Percentiles rank a stretch among this genome's conserved stretches.
Conservation (phyloP, 306 rosid species). For the Oxytropis ochrocephala region DNA sequence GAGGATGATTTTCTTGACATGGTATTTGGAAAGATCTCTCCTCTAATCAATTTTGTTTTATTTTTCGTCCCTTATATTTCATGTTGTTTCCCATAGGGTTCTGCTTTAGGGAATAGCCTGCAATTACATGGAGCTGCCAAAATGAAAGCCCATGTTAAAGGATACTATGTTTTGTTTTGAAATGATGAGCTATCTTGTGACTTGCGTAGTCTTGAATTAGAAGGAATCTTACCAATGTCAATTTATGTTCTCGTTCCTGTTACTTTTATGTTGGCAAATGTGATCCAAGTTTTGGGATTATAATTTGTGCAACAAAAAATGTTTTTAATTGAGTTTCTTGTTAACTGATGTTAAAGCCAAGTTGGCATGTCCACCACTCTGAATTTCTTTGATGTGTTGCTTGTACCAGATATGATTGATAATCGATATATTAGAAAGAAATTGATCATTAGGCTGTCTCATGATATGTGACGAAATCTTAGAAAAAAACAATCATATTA, state of each 20-base stretch:
- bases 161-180: neutral
- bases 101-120: neutral
- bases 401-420: no score
- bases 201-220: neutral
- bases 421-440: no score
- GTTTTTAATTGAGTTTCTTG: neutral
- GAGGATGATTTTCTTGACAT: constrained; percentile 76
- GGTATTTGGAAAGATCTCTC: constrained; percentile 35
- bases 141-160: neutral
- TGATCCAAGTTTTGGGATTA: neutral
- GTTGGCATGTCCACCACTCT: neutral
- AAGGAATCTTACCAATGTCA: neutral
- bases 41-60: neutral
- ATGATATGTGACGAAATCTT: neutral
- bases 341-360: neutral
- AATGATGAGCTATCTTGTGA: neutral
- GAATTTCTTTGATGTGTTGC: neutral
- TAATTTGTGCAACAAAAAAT: neutral
- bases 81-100: neutral
- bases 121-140: neutral
- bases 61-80: neutral
- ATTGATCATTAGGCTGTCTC: no score
- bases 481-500: neutral
- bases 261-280: neutral
- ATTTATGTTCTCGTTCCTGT: neutral